phyloP scores from a whole-genome alignment of 2,329 filamentous ascomycete species.

The Ampelomyces quisqualis region DNA sequence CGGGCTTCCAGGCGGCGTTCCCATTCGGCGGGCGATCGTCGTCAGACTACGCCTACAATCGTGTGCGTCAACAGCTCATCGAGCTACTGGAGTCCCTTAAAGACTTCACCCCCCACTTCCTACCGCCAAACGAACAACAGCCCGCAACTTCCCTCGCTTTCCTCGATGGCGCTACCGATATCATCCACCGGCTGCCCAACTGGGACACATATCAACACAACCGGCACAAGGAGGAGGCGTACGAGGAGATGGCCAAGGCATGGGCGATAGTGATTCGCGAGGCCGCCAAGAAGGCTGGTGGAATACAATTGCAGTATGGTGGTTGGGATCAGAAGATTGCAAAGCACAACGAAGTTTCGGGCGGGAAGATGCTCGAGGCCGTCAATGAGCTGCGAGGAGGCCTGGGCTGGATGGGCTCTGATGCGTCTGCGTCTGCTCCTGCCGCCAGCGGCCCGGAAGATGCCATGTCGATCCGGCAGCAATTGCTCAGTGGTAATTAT shows the following conservation, averaged over 20 bases:
- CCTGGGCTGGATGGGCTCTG: constrained; percentile 73
- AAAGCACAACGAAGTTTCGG: constrained; percentile 84
- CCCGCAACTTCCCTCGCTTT: constrained; percentile 81
- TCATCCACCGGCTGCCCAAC: constrained; percentile 85
- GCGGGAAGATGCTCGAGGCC: constrained; percentile 76
- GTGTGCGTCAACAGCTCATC: constrained; percentile 77
- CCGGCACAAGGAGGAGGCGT: constrained; percentile 90
- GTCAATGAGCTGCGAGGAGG: constrained; percentile 73
- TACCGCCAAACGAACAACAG: constrained; percentile 86
- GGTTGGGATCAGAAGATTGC: constrained; percentile 88
- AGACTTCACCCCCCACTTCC: constrained; percentile 93
- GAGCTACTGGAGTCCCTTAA: constrained; percentile 84
- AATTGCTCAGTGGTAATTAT: constrained; percentile 59
- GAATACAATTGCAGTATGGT: constrained; percentile 83
- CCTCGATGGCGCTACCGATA: constrained; percentile 83
- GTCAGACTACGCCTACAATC: constrained; percentile 92
- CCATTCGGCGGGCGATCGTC: constrained; percentile 81
- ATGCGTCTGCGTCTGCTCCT: constrained; percentile 19
- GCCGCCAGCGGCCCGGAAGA: constrained; percentile 26
- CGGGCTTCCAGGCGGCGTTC: constrained; percentile 73
- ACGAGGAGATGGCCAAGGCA: constrained; percentile 91
- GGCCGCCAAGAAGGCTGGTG: constrained; percentile 84
- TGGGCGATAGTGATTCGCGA: constrained; percentile 92
- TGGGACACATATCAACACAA: constrained; percentile 89
- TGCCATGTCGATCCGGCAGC: constrained; percentile 44